Evolutionary conservation across 345 rosid genomes (phyloP).

Genomic region (Clausena lansium): DNA sequence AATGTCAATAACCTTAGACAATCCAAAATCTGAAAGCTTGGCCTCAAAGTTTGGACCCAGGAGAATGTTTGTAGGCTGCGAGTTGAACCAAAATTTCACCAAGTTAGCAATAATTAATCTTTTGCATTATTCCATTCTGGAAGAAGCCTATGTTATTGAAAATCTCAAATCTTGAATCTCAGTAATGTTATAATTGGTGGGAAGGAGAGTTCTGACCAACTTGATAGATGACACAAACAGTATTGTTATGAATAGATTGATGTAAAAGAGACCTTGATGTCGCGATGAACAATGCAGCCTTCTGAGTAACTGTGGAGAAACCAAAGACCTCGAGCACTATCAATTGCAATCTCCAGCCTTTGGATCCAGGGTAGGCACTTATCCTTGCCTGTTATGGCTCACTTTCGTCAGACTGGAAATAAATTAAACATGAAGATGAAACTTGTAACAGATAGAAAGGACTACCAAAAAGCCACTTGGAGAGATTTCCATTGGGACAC

Average conservation of each 20-base stretch:
- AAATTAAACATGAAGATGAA: neutral
- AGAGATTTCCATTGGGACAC: slow-evolving; percentile 51
- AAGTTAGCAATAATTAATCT: neutral
- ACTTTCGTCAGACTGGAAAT: neutral
- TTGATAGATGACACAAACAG: neutral
- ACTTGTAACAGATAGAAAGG: neutral
- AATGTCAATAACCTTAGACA: slow-evolving; percentile 39
- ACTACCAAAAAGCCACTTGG: slow-evolving; percentile 47
- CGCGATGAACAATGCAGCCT: slow-evolving; percentile 56
- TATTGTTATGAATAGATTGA: neutral
- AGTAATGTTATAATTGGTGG: neutral
- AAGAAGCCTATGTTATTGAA: neutral
- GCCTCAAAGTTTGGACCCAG: slow-evolving; percentile 49
- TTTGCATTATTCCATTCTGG: neutral
- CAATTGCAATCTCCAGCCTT: slow-evolving; percentile 51
- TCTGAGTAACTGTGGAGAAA: slow-evolving; percentile 48
- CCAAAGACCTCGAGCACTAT: slow-evolving; percentile 40
- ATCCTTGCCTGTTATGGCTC: slow-evolving; percentile 33
- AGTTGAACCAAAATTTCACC: neutral
- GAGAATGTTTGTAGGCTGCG: slow-evolving; percentile 54
- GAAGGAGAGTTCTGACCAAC: neutral
- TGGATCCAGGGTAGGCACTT: slow-evolving; percentile 43
- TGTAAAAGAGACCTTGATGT: slow-evolving; percentile 40
- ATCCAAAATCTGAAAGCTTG: slow-evolving; percentile 54
- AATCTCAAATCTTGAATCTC: neutral